Percentiles rank a stretch among this genome's conserved stretches.
Evolutionary conservation across 2,329 filamentous ascomycete genomes (phyloP).

Genomic region (Phoma sp.): DNA sequence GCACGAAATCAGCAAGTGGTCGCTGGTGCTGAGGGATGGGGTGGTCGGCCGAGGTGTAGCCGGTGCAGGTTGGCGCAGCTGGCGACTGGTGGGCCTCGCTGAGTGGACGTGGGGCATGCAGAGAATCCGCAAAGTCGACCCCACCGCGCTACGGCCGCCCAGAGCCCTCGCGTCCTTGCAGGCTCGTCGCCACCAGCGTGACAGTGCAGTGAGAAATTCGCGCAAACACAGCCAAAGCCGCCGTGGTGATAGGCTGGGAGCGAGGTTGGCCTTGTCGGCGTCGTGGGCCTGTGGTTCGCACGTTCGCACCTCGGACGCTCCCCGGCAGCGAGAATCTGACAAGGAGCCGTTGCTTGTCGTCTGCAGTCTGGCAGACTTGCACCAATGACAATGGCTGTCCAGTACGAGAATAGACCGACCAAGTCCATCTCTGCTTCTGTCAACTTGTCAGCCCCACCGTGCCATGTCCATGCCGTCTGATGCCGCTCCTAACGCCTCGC

Average conservation of each 20-base stretch:
- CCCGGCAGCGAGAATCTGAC: no score
- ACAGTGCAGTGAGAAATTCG: slow-evolving; percentile 11
- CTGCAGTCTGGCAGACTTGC: no score
- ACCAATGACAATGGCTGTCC: not conserved
- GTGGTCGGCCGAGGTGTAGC: no score
- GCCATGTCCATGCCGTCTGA: not conserved
- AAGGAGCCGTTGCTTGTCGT: no score
- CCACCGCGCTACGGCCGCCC: slow-evolving; percentile 4
- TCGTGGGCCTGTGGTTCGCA: no score
- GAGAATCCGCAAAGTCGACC: not conserved
- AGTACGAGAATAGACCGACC: not conserved
- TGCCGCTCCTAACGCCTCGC: not conserved
- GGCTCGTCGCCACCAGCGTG: slow-evolving; percentile 9
- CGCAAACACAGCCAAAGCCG: slow-evolving; percentile 7
- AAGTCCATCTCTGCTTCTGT: slow-evolving; percentile 17
- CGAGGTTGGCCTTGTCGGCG: no score
- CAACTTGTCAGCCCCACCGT: slow-evolving; percentile 1
- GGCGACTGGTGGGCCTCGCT: slow-evolving; percentile 16
- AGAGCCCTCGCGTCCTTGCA: not conserved
- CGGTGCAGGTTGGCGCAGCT: no score
- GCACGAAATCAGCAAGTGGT: no score
- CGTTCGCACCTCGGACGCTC: no score
- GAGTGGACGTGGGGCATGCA: slow-evolving; percentile 1
- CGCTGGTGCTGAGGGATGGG: no score
- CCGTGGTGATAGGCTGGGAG: slow-evolving; percentile 13